Conservation (phyloP, 2,329 filamentous ascomycete species). For the Calycina marina region DNA sequence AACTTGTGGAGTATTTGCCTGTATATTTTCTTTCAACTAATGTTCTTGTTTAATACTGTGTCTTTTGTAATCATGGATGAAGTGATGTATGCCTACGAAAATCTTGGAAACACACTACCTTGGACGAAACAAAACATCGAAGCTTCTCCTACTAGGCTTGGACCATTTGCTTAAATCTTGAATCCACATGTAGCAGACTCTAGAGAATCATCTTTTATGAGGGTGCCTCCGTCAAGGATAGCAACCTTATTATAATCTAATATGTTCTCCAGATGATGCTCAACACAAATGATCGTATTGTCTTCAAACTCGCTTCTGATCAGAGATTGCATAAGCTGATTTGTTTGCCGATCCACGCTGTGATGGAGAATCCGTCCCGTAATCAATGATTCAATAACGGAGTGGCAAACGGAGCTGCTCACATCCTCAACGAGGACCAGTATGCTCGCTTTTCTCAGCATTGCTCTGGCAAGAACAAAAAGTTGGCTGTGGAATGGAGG, state of each 20-base stretch:
- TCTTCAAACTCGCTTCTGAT: constrained; percentile 45
- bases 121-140: no score
- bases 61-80: no score
- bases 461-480: constrained; percentile 2
- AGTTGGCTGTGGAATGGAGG: constrained; percentile 5
- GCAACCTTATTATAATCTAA: constrained; percentile 80
- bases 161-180: constrained; percentile 28
- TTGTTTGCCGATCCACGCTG: constrained; percentile 39
- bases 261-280: constrained; percentile 75
- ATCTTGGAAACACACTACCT: no score
- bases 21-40: no score
- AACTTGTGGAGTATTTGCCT: no score
- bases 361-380: no score
- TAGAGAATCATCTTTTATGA: constrained; percentile 70
- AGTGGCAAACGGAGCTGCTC: constrained; percentile 21
- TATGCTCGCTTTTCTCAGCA: constrained; percentile 3
- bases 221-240: constrained; percentile 56
- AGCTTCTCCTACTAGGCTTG: not conserved
- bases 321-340: constrained; percentile 37
- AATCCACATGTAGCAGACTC: no score
- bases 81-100: no score
- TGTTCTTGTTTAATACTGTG: no score
- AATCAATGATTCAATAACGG: no score
- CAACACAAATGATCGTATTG: constrained; percentile 84
- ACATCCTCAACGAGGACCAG: constrained; percentile 26